Evolutionary conservation across 495 filamentous ascomycete species (phyloP), one percentile per base, ranked within the genome.

Genomic region (Daldinia decipiens): DNA sequence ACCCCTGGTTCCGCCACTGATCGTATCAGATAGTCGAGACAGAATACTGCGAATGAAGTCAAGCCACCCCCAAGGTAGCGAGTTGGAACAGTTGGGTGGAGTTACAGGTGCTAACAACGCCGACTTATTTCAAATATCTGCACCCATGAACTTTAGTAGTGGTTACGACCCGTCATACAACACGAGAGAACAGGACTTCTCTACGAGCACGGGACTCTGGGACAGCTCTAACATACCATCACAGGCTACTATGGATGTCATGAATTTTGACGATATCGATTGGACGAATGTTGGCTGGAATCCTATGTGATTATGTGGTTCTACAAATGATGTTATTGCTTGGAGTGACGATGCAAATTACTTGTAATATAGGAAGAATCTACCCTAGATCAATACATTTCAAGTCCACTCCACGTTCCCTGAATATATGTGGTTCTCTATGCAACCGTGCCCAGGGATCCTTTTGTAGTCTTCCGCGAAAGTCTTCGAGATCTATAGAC

Each of bases 401-500:
- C 26, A 53, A 31, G 17, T 53, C 50, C 27, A 53, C 50, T 27
- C 24, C 50, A 17, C 13, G 11, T 31, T 13, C 13, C 15, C 26
- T 31, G 5, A 53, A 24, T 31, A 31, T 4, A 15, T 53, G 26
- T 31, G 50, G 50, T 29, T 17, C 13, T 31, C 31, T 3, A 31
- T 9, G 0, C 5, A 53, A 5, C 11, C 2, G 4, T n/a, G 27
- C 13, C 1, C 9, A 2, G 13, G 24, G 24, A 17, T 17, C 9
- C 1, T n/a, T 12, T 17, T 8, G 27, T 36, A 63, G 38, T 4
- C 3, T 13, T 29, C 17, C 15, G 19, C 58, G 62, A 55, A 66
- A 71, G 13, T 36, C 57, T 7, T 8, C 34, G 26, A 62, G 56
- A 36, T 66, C 62, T 15, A 56, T 3, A 5, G 39, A 43, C 27